These are phyloP conservation scores for Saccharomycopsis fibuligera DNA, from an alignment of 805 yeast species.

Conservation along the genomic window DNA sequence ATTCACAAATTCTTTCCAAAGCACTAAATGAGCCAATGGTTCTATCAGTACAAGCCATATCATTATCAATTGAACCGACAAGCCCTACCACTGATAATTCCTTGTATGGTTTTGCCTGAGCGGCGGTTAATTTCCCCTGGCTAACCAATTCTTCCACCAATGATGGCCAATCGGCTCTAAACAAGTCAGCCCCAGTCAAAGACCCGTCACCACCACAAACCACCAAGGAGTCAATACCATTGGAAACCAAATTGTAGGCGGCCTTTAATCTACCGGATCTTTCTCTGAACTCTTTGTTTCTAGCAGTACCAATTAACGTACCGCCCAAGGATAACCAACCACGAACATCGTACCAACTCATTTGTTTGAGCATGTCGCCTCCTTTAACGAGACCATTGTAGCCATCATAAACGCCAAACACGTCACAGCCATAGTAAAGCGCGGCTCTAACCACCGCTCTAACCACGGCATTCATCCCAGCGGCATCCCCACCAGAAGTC, in stretches of 20 bases:
- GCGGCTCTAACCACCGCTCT: constrained; percentile 94
- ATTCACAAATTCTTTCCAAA: constrained; percentile 64
- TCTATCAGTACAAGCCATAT: constrained; percentile 79
- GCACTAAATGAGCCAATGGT: constrained; percentile 81
- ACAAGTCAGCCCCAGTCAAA: constrained; percentile 92
- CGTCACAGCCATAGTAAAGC: constrained; percentile 80
- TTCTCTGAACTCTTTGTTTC: constrained; percentile 81
- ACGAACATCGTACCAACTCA: constrained; percentile 92
- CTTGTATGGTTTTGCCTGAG: constrained; percentile 41
- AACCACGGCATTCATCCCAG: constrained; percentile 96
- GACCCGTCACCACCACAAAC: constrained; percentile 99
- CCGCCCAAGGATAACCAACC: constrained; percentile 94
- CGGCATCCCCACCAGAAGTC: constrained; percentile 99
- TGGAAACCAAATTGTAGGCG: constrained; percentile 73
- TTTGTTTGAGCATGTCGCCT: constrained; percentile 64
- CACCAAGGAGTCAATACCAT: constrained; percentile 90
- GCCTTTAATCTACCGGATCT: constrained; percentile 78
- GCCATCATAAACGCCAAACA: constrained; percentile 89
- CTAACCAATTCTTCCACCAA: constrained; percentile 65
- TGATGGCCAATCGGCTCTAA: constrained; percentile 92
- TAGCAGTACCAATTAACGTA: constrained; percentile 92
- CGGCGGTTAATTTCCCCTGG: constrained; percentile 49
- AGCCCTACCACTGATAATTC: constrained; percentile 36
- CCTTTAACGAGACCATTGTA: constrained; percentile 90
- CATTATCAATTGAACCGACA: constrained; percentile 81